A percentile compares a stretch with the other conserved stretches of the same genome.
phyloP scores from a whole-genome alignment of 2,329 filamentous ascomycete genomes.

The Aaosphaeria pasadenensis region DNA sequence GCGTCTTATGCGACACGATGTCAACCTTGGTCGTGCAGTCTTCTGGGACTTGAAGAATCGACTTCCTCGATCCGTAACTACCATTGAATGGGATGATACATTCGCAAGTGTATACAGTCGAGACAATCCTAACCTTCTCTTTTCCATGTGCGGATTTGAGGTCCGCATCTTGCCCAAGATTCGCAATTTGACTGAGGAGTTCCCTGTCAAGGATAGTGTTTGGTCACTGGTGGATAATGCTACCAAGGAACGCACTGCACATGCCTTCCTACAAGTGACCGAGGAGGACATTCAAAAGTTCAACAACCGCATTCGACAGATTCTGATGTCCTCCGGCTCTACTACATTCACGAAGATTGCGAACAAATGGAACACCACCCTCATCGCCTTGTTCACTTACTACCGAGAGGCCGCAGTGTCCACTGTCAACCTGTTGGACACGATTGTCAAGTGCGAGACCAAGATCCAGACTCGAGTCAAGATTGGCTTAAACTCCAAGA shows the following conservation, averaged over 20 bases:
- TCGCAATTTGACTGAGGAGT: conserved; percentile 92
- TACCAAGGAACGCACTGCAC: conserved; percentile 93
- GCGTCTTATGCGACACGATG: conserved; percentile 97
- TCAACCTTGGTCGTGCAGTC: conserved; percentile 93
- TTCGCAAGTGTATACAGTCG: conserved; percentile 97
- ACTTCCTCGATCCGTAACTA: conserved; percentile 88
- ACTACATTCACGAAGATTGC: conserved; percentile 99
- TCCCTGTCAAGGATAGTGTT: conserved; percentile 94
- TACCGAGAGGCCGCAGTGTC: conserved; percentile 97
- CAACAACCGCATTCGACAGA: conserved; percentile 97
- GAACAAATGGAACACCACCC: conserved; percentile 98
- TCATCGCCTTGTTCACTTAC: conserved; percentile 97
- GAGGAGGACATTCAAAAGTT: conserved; percentile 98
- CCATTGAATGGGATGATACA: conserved; percentile 98
- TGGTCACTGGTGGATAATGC: conserved; percentile 97
- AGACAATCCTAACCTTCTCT: conserved; percentile 94
- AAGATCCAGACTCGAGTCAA: conserved; percentile 99
- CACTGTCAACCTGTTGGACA: conserved; percentile 89
- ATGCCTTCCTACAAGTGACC: conserved; percentile 95
- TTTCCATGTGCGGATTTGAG: conserved; percentile 98
- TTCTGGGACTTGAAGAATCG: conserved; percentile 99
- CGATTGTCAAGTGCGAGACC: conserved; percentile 98
- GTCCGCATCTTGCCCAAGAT: conserved; percentile 95
- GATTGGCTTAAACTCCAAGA: conserved; percentile 98
- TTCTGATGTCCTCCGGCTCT: conserved; percentile 98